Conservation (phyloP, 1,284 basidiomycete species). For the Cutaneotrichosporon sp. region DNA sequence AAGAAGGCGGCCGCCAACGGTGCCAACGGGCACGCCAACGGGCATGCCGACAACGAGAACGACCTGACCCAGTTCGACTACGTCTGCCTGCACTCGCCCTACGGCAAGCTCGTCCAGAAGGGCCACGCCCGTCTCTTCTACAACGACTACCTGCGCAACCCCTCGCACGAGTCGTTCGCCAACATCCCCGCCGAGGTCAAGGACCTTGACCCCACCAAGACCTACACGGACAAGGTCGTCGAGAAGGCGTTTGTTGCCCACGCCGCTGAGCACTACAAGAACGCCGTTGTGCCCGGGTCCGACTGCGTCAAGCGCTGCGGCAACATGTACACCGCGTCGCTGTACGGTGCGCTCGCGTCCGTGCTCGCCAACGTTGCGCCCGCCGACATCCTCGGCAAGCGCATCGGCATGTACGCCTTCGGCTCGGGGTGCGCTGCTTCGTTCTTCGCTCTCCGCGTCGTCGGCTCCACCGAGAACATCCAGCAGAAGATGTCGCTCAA, state of each 20-base stretch:
- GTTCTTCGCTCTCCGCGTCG: conserved; percentile 84
- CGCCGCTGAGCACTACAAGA: conserved; percentile 70
- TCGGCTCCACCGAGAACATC: conserved; percentile 81
- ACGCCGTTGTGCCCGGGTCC: conserved; percentile 74
- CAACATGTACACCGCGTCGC: conserved; percentile 98
- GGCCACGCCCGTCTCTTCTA: conserved; percentile 81
- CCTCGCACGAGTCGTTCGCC: conserved; percentile 71
- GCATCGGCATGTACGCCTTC: conserved; percentile 89
- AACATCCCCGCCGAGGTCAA: conserved; percentile 71
- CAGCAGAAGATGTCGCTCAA: conserved; percentile 75
- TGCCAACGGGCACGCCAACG: conserved; percentile 39
- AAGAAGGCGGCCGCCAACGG: conserved; percentile 49
- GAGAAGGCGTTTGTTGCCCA: conserved; percentile 88
- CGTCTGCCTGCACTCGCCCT: conserved; percentile 90
- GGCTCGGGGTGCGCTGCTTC: conserved; percentile 89
- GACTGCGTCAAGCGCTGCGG: conserved; percentile 83
- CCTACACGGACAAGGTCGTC: conserved; percentile 87
- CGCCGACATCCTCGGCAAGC: conserved; percentile 64
- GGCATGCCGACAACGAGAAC: conserved; percentile 36
- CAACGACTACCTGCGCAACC: conserved; percentile 80
- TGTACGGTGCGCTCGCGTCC: conserved; percentile 90
- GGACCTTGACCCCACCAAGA: conserved; percentile 66
- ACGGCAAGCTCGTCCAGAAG: conserved; percentile 98
- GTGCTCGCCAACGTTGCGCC: conserved; percentile 71
- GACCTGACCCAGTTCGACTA: conserved; percentile 83